phyloP scores from a whole-genome alignment of 495 filamentous ascomycete species.

The Aspergillus steynii region DNA sequence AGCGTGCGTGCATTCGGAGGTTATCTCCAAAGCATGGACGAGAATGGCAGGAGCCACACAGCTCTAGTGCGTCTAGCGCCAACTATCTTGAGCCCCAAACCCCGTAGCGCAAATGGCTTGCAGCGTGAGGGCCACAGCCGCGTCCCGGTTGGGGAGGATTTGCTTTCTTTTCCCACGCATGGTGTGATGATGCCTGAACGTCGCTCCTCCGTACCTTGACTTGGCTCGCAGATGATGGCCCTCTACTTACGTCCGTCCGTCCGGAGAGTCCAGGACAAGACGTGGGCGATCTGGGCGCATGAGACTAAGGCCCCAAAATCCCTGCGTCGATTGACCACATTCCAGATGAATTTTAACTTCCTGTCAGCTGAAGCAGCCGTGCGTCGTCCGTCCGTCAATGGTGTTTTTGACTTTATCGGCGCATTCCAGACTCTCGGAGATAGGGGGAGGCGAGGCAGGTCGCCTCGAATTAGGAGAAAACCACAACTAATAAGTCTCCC shows the following conservation, averaged over 20 bases:
- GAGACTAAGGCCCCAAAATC: background rate
- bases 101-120: constrained; percentile 5
- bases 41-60: constrained; percentile 2
- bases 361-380: background rate
- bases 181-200: background rate
- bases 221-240: background rate
- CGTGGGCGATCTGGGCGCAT: background rate
- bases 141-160: background rate
- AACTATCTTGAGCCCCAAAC: constrained; percentile 8
- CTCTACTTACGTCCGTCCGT: no score
- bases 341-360: background rate
- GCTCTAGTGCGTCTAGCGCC: constrained; percentile 7
- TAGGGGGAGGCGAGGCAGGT: background rate
- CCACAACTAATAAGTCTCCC: background rate
- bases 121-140: background rate
- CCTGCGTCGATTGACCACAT: constrained; percentile 1
- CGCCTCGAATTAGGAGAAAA: background rate
- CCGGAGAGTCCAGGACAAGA: no score
- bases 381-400: background rate
- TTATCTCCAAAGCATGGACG: background rate
- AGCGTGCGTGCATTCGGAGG: constrained; percentile 1
- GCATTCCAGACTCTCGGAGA: constrained; percentile 4
- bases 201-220: background rate
- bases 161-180: background rate
- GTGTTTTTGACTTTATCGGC: constrained; percentile 1